Evolutionary conservation across 228 moss, liverwort and hornwort species (phyloP), one percentile per base, ranked within the genome.

Genomic region (Sphagnum magellanicum): DNA sequence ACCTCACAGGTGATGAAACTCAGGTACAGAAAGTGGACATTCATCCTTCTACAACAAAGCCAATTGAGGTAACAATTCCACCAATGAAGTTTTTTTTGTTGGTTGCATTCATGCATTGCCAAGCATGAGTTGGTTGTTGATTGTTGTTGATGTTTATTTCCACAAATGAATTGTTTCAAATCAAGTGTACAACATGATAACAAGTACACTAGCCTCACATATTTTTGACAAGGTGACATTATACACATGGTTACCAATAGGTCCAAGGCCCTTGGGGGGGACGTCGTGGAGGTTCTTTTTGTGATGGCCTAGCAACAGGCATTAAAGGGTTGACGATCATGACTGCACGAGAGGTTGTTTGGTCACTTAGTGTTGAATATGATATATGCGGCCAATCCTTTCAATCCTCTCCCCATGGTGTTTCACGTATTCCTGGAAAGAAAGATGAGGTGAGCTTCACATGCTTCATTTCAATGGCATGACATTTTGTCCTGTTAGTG

Each of bases 231-330:
- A 32, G 32, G 32, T 32, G 32, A 32, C 32, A 32, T 32, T 32
- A 32, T 32, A 32, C 61, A 61, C 14, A 6, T 16, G 61, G 11
- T 12, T 61, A 61, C 17, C n/a, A 62, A 67, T 32, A 68, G 77
- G 68, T 59, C 48, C 69, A 75, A 76, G 79, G 75, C 58, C 70
- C 75, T 17, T 79, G 79, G 73, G 70, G 73, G 12, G 70, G 63
- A 32, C 6, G 59, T 63, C 61, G 67, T 48, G 72, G 69, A 70
- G 15, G 63, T 48, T 70, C 7, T 0, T 70, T 79, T 50, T 75
- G 9, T 66, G 66, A 75, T 72, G 75, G 74, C 49, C 1, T 72
- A 55, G 75, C 1, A 16, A 69, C 72, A 4, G 65, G 74, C 10
- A 66, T 75, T 65, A 79, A 61, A 13, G 52, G 47, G 57, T 61